Evolutionary conservation across 2,329 filamentous ascomycete species (phyloP), one percentile per base, ranked within the genome.

Genomic region (Microdochium paspali): DNA sequence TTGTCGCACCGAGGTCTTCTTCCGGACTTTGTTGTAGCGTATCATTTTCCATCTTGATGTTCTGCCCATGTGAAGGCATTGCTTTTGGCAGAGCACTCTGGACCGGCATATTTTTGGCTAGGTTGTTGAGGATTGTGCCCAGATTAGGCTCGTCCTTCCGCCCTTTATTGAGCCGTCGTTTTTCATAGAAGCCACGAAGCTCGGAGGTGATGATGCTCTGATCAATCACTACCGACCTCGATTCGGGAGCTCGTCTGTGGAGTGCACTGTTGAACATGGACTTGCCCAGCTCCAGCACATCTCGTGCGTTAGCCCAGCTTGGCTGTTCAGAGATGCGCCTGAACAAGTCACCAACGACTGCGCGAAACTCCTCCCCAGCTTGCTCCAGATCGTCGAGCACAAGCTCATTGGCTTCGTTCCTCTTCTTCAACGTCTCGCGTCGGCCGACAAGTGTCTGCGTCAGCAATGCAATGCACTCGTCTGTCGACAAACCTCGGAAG

Each of bases 271-370:
- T 59, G 51, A 80, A 79, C 1, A 84, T 72, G 1, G 46, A 54
- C 48, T 74, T 78, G 0, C 66, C 69, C 0, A 86, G 40, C 0
- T 72, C 74, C 12, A 76, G 63, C 1, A 87, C 71, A 44, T 87
- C 83, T 3, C 82, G 70, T 0, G 74, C 82, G 51, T 78, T 86
- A 0, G 74, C 83, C 79, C 82, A 86, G 6, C 70, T 69, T 0
- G 70, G 58, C 3, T 76, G 64, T 0, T 47, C 39, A 0, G 70
- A 58, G 0, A 85, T 59, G 0, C 46, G 32, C 0, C 56, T 45
- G 30, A 84, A 74, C 0, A 60, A 54, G 30, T 46, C 6, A 2
- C 56, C 31, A 31, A 68, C 58, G 1, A 57, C 23, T 1, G 49
- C 6, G 2, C 55, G 26, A 35, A 68, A 60, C 1, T 58, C 24